phyloP scores from a whole-genome alignment of 1,284 basidiomycete species.

The Boletus hoseneyae region DNA sequence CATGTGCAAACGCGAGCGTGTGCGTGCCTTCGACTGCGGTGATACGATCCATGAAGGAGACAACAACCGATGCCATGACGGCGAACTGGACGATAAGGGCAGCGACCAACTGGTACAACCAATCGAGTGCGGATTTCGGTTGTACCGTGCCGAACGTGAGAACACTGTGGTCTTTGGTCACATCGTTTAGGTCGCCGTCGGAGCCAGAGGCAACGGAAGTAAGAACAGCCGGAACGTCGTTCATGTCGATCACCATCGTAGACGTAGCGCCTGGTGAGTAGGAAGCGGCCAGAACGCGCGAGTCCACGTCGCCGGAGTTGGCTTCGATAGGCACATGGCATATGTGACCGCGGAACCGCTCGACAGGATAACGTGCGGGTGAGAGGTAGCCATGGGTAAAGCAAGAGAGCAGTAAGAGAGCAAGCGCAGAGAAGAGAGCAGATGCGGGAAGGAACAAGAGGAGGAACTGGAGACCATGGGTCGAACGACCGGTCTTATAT shows the following conservation, averaged over 20 bases:
- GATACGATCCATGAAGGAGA: constrained; percentile 20
- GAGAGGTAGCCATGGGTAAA: constrained; percentile 10
- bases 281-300: background rate
- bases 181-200: too few species aligned
- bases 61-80: too few species aligned
- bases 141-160: constrained; percentile 2
- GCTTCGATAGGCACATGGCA: background rate
- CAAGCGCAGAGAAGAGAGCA: background rate
- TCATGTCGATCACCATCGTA: background rate
- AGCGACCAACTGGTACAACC: constrained; percentile 11
- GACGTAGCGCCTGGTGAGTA: background rate
- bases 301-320: too few species aligned
- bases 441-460: background rate
- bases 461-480: constrained; percentile 2
- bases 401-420: constrained; percentile 1
- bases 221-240: background rate
- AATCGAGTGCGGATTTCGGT: constrained; percentile 7
- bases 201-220: background rate
- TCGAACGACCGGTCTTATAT: constrained; percentile 9
- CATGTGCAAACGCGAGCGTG: background rate
- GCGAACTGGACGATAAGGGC: constrained; percentile 5
- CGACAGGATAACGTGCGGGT: background rate
- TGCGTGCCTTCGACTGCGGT: constrained; percentile 11
- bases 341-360: constrained; percentile 3
- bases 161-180: background rate